These are phyloP conservation scores for Penicillium glabrum DNA, from an alignment of 2,329 filamentous ascomycete genomes.

Conservation along the genomic window DNA sequence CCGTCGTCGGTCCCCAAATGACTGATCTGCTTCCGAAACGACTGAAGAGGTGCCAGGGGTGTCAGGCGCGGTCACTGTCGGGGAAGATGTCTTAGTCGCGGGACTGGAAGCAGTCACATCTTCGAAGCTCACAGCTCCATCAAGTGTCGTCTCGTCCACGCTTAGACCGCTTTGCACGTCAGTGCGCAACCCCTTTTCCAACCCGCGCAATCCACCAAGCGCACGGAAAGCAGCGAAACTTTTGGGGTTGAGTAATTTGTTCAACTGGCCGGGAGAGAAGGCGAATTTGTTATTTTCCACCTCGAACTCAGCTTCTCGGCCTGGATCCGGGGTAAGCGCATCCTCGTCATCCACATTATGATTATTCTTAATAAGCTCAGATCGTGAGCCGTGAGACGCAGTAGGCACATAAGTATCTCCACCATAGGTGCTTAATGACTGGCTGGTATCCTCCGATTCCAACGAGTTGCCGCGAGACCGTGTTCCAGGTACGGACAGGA, in stretches of 20 bases:
- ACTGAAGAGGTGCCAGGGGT: neutral
- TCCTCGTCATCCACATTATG: constrained; percentile 60
- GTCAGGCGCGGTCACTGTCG: constrained; percentile 8
- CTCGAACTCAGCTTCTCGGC: constrained; percentile 68
- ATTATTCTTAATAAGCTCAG: constrained; percentile 43
- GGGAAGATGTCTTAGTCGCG: constrained; percentile 30
- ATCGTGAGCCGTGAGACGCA: constrained; percentile 43
- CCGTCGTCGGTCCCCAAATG: constrained; percentile 64
- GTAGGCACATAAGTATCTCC: constrained; percentile 55
- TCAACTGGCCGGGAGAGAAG: constrained; percentile 70
- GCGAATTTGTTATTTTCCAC: constrained; percentile 70
- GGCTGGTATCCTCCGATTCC: constrained; percentile 60
- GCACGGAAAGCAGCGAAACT: constrained; percentile 72
- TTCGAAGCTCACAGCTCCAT: constrained; percentile 67
- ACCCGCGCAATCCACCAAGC: constrained; percentile 68
- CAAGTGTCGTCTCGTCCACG: constrained; percentile 64
- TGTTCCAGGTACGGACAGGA: constrained; percentile 63
- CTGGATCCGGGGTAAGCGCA: constrained; percentile 67
- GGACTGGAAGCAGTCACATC: constrained; percentile 45
- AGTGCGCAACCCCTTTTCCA: constrained; percentile 72
- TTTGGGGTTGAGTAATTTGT: constrained; percentile 79
- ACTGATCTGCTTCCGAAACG: constrained; percentile 28
- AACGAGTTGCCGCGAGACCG: constrained; percentile 65
- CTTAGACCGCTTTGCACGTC: constrained; percentile 66
- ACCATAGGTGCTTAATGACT: constrained; percentile 53